Base-by-base conservation (phyloP, 305 asterid genomes). In the Fraxinus floribunda region DNA sequence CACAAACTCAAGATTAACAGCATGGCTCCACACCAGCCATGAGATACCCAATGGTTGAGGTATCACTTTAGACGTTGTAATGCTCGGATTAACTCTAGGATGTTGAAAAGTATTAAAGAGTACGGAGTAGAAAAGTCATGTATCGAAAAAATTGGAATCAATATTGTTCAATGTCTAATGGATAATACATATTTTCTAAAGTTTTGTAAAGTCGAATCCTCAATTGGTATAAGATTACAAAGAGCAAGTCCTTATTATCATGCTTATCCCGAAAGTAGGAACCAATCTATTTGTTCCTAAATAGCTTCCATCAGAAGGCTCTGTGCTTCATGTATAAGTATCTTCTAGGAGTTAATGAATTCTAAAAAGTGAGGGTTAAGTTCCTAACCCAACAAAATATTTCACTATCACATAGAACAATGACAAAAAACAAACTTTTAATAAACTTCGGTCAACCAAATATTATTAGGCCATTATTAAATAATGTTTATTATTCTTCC, bases 41-140 rank as follows among this genome's bases (percentile, higher is more conserved):
- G 88, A 89, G 34, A 89, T 81, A 3, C 88, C 88, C 39, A 76
- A 30, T 7, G 90, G 90, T 76, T 86, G 90, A 77, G 90, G 89
- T 4, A 80, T 86, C 52, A 86, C 90, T 76, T 88, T 88, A 9
- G 90, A 84, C 3, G 86, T 84, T 78, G 86, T 71, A 75, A 82
- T 64, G 81, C 78, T 80, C 16, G 75, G 66, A 49, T 84, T 83
- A 18, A 46, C 55, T 46, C 81, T 75, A 0, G 83, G 83, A 76
- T 86, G 86, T 49, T 84, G 35, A 52, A 83, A 79, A 3, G 84
- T 60, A 60, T 60, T 7, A 18, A 4, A 60, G 70, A 18, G 70
- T 18, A 20, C 30, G 29, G 1, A 3, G 29, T 60, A 60, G 29
- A 60, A 57, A 18, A 20, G 70, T 60, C 70, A 60, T 13, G 70